Evolutionary conservation across 768 basidiomycete genomes (phyloP).

Genomic region (Nevesoporus exiguus): DNA sequence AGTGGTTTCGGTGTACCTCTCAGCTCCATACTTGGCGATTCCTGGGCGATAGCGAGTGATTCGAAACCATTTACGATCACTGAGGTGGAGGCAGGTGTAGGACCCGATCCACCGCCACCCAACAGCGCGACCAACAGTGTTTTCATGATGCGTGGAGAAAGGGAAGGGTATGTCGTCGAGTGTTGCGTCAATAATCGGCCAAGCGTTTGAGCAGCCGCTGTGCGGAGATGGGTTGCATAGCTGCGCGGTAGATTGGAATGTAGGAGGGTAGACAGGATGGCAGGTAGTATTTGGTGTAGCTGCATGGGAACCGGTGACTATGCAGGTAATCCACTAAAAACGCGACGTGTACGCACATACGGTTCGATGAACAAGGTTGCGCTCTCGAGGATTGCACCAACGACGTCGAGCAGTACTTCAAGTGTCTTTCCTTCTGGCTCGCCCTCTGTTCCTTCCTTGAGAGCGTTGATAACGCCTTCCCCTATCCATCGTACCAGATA

Average conservation of each 20-base stretch:
- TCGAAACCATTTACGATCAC: conserved; percentile 26
- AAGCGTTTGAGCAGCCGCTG: conserved; percentile 78
- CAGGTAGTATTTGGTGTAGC: conserved; percentile 95
- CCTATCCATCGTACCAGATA: conserved; percentile 95
- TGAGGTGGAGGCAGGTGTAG: conserved; percentile 10
- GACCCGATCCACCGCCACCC: conserved; percentile 18
- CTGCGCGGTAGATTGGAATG: conserved; percentile 78
- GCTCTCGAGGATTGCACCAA: conserved; percentile 83
- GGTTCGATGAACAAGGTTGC: conserved; percentile 90
- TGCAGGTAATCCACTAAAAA: background rate
- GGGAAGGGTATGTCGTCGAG: conserved; percentile 83
- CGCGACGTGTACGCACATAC: conserved; percentile 62
- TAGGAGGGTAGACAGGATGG: conserved; percentile 86
- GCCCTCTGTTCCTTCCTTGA: conserved; percentile 46
- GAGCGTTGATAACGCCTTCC: conserved; percentile 72
- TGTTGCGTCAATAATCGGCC: conserved; percentile 78
- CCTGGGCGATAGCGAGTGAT: conserved; percentile 22
- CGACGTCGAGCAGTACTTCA: conserved; percentile 80
- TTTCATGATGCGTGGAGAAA: conserved; percentile 89
- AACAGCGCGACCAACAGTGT: conserved; percentile 87
- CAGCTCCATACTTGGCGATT: conserved; percentile 39
- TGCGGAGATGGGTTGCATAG: conserved; percentile 69
- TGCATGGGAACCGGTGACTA: conserved; percentile 28
- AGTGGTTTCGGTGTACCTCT: conserved; percentile 50
- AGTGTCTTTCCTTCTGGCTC: conserved; percentile 70